Conservation (phyloP, 345 rosid species). For the Lepidium didymum region DNA sequence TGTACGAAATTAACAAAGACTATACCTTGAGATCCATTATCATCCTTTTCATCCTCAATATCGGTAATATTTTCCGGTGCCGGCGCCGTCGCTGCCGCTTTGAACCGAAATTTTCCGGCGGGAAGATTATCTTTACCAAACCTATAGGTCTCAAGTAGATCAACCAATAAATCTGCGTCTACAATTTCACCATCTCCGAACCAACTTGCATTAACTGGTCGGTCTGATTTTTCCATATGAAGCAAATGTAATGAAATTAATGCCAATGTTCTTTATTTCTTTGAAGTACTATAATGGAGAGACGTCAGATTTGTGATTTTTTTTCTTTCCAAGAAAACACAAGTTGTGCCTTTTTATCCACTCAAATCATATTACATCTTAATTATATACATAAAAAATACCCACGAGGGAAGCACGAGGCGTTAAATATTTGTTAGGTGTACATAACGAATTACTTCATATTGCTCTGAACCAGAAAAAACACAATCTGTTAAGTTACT, state of each 20-base stretch:
- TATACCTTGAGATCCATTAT: slow-evolving; percentile 24
- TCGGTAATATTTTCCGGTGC: not conserved
- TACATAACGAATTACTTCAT: not conserved
- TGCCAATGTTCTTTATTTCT: not conserved
- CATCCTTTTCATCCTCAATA: not conserved
- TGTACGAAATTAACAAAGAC: not conserved
- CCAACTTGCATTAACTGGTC: not conserved
- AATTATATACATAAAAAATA: not conserved
- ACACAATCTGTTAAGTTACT: not conserved
- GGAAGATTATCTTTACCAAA: slow-evolving; percentile 22
- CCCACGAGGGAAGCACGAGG: slow-evolving; percentile 31
- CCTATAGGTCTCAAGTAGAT: slow-evolving; percentile 20
- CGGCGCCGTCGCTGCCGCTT: not conserved
- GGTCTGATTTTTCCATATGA: slow-evolving; percentile 7
- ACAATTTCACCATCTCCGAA: slow-evolving; percentile 1
- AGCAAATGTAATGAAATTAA: not conserved
- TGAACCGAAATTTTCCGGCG: not conserved
- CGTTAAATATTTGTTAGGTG: not conserved
- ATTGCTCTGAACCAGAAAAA: not conserved
- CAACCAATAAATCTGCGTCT: slow-evolving; percentile 22
- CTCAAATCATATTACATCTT: not conserved
- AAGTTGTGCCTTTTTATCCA: not conserved
- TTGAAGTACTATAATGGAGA: not conserved
- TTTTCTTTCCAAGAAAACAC: not conserved
- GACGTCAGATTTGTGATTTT: not conserved